Evolutionary conservation across 2,329 filamentous ascomycete species (phyloP).

Genomic region (Apiospora arundinis): DNA sequence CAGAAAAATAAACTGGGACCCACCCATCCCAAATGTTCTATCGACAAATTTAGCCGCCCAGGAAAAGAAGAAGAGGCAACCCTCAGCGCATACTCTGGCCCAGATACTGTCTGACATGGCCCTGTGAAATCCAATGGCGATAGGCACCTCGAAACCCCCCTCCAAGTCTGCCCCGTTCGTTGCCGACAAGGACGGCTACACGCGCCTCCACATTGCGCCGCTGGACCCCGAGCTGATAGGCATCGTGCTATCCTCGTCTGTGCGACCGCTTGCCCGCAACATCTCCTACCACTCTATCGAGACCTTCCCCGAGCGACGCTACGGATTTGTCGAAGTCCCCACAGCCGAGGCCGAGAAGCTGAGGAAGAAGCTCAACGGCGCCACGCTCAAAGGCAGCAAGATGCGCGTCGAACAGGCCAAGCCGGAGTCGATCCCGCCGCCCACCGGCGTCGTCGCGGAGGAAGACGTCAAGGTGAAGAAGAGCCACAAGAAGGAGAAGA

Average conservation of each 20-base stretch:
- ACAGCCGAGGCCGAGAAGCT: constrained; percentile 84
- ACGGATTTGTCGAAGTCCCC: constrained; percentile 89
- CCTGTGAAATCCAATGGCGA: constrained; percentile 30
- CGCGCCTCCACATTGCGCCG: constrained; percentile 86
- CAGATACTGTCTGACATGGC: constrained; percentile 10
- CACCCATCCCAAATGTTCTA: background rate
- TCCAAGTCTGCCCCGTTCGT: constrained; percentile 25
- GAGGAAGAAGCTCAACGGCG: constrained; percentile 88
- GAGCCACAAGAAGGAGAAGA: constrained; percentile 47
- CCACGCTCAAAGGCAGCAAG: constrained; percentile 83
- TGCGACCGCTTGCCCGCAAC: constrained; percentile 72
- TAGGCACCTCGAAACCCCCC: constrained; percentile 23
- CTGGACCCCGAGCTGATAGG: constrained; percentile 77
- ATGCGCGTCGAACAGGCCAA: constrained; percentile 84
- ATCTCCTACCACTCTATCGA: constrained; percentile 88
- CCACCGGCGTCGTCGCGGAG: constrained; percentile 42
- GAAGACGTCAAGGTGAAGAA: constrained; percentile 33
- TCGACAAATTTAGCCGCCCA: constrained; percentile 25
- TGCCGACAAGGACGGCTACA: constrained; percentile 41
- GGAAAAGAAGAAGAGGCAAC: background rate
- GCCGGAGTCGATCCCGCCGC: constrained; percentile 60
- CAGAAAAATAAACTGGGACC: constrained; percentile 18
- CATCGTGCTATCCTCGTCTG: constrained; percentile 71
- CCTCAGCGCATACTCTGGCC: constrained; percentile 8
- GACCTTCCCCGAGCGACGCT: constrained; percentile 88